A percentile compares a stretch with the other conserved stretches of the same genome.
Conservation (phyloP, 2,329 filamentous ascomycete genomes). For the Apiospora saccharicola region DNA sequence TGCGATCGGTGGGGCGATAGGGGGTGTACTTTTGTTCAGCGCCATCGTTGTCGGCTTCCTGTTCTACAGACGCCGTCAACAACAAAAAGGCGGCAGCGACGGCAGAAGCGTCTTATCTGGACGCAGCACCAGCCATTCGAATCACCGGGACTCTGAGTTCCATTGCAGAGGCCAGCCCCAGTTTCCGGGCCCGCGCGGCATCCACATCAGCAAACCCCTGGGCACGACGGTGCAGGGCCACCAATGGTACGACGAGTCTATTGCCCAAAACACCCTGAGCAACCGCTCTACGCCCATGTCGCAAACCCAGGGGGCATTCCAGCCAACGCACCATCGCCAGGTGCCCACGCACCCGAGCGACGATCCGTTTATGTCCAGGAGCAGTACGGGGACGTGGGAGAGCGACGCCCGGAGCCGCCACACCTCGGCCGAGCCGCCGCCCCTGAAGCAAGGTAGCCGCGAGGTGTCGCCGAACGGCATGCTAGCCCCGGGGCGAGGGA, state of each 20-base stretch:
- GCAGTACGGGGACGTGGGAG: conserved; percentile 1
- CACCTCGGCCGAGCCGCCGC: conserved; percentile 11
- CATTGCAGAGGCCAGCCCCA: conserved; percentile 12
- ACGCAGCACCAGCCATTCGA: not conserved
- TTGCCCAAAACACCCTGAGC: conserved; percentile 10
- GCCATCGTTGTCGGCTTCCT: conserved; percentile 8
- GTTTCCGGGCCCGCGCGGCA: not conserved
- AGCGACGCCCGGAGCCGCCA: conserved; percentile 3
- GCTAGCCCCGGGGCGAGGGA: not conserved
- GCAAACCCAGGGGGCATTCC: not conserved
- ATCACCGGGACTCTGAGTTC: not conserved
- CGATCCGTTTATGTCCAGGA: not conserved
- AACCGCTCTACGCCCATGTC: conserved; percentile 4
- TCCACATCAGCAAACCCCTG: conserved; percentile 20
- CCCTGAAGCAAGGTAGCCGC: not conserved
- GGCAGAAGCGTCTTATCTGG: not conserved
- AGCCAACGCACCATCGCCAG: not conserved
- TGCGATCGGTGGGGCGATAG: conserved; percentile 35
- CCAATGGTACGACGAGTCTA: conserved; percentile 7
- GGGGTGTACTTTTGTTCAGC: not conserved
- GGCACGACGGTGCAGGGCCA: conserved; percentile 11
- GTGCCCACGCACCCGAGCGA: not conserved
- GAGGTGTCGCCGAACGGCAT: not conserved
- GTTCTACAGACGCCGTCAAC: conserved; percentile 1
- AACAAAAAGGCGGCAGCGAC: not conserved